Evolutionary conservation across 2,329 filamentous ascomycete species (phyloP), one percentile per base, ranked within the genome.

Genomic region (Lecanicillium sp.): DNA sequence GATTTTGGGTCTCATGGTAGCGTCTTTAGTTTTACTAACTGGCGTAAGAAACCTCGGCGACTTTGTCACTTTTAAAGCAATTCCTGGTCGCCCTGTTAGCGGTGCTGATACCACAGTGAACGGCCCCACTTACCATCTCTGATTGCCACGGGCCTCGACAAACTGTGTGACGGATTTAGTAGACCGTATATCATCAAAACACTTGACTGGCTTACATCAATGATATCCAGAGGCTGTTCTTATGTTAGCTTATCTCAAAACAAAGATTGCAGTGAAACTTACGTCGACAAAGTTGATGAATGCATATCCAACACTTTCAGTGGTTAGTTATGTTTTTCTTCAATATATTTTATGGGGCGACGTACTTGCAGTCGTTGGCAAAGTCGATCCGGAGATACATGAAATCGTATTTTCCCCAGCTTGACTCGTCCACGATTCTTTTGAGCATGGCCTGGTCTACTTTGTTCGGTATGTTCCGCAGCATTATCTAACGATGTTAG

Each of bases 241-340:
- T 10, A 23, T 10, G 39, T 27, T 19, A 50, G 41, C 27, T 19
- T 9, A 45, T 9, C 20, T n/a, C n/a, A n/a, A 17, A 24, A 30
- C 15, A 6, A 11, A 11, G n/a, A 12, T 26, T n/a, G 19, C 8
- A 14, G 8, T 21, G 5, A 30, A 17, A 60, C 83, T 78, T 66
- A 87, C 84, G 63, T 90, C 83, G 36, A 83, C 79, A 58, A 97
- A 96, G 67, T 98, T 96, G 69, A 98, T 89, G 67, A 97, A 98
- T 0, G 90, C 91, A 66, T 97, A 97, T 38, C 93, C 93, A 50
- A 97, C 91, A 62, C 90, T 95, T 17, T 11, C 10, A 23, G 14
- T 24, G 11, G 14, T 3, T 4, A 19, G 27, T 8, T 29, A 11
- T 24, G 11, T 6, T 7, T 14, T 3, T 9, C 11, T n/a, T n/a